These are phyloP conservation scores for Entomortierella chlamydospora DNA, from an alignment of 192 early-diverging fungal species.

Conservation along the genomic window DNA sequence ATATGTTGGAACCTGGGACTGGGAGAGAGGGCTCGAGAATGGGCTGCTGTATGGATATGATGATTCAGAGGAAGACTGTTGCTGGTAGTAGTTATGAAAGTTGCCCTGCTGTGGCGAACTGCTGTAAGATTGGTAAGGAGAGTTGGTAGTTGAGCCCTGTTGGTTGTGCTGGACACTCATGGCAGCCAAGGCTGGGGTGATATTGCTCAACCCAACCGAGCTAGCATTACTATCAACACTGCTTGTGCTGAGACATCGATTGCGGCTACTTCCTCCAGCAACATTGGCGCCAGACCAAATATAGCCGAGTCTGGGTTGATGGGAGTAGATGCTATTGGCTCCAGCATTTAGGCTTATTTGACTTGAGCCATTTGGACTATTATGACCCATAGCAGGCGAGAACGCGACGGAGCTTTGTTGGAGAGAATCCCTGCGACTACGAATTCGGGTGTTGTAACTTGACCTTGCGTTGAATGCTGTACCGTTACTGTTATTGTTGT, in stretches of 20 bases:
- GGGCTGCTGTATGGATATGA: conserved; percentile 36
- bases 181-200: conserved; percentile 40
- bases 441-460: conserved; percentile 14
- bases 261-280: conserved; percentile 18
- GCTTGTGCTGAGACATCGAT: conserved; percentile 41
- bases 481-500: conserved; percentile 9
- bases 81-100: conserved; percentile 37
- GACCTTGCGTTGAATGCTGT: conserved; percentile 9
- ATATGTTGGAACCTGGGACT: conserved; percentile 19
- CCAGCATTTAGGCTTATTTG: not conserved
- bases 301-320: conserved; percentile 16
- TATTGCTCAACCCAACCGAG: conserved; percentile 39
- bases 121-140: conserved; percentile 43
- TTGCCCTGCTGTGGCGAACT: conserved; percentile 27
- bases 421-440: conserved; percentile 34
- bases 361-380: conserved; percentile 10
- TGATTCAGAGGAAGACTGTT: conserved; percentile 19
- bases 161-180: conserved; percentile 41
- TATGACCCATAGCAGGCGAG: conserved; percentile 33
- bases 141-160: conserved; percentile 25
- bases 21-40: conserved; percentile 19
- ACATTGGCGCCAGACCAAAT: conserved; percentile 18
- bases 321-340: conserved; percentile 6
- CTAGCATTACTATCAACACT: conserved; percentile 50
- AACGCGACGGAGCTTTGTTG: conserved; percentile 35